These are phyloP conservation scores for Reticulascus tulasneorum DNA, from an alignment of 2,329 filamentous ascomycete genomes.

Conservation along the genomic window DNA sequence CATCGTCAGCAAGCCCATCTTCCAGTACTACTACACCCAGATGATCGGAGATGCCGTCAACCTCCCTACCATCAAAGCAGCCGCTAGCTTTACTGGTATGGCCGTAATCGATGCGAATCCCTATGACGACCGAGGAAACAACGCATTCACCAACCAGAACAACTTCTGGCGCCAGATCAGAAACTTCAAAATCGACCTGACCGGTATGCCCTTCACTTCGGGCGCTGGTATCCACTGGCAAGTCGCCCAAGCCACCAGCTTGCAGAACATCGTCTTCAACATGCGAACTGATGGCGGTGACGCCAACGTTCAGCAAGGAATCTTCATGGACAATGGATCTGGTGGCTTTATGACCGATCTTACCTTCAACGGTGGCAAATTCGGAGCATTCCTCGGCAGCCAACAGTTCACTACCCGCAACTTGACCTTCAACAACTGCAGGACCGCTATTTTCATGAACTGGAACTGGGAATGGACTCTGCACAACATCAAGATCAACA, in stretches of 20 bases:
- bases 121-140: conserved; percentile 64
- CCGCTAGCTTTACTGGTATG: conserved; percentile 72
- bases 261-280: conserved; percentile 79
- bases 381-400: conserved; percentile 75
- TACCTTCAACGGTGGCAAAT: conserved; percentile 75
- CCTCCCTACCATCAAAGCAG: conserved; percentile 71
- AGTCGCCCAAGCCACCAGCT: conserved; percentile 75
- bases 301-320: conserved; percentile 67
- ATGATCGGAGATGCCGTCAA: conserved; percentile 76
- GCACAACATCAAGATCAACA: conserved; percentile 71
- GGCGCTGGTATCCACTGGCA: conserved; percentile 81
- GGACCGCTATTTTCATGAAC: conserved; percentile 83
- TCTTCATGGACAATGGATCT: conserved; percentile 83
- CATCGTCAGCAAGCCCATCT: conserved; percentile 70
- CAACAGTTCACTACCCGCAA: conserved; percentile 88
- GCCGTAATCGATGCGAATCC: conserved; percentile 87
- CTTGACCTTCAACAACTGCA: conserved; percentile 74
- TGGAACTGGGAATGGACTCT: conserved; percentile 90
- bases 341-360: conserved; percentile 82
- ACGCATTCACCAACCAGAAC: conserved; percentile 77
- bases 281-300: conserved; percentile 65
- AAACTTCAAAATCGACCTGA: conserved; percentile 78
- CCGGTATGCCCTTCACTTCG: conserved; percentile 52
- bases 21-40: conserved; percentile 91
- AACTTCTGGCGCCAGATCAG: conserved; percentile 79